A percentile compares a stretch with the other conserved stretches of the same genome.
Evolutionary conservation across 139 green algal genomes (phyloP).

Genomic region (Edaphochlamys debaryana): DNA sequence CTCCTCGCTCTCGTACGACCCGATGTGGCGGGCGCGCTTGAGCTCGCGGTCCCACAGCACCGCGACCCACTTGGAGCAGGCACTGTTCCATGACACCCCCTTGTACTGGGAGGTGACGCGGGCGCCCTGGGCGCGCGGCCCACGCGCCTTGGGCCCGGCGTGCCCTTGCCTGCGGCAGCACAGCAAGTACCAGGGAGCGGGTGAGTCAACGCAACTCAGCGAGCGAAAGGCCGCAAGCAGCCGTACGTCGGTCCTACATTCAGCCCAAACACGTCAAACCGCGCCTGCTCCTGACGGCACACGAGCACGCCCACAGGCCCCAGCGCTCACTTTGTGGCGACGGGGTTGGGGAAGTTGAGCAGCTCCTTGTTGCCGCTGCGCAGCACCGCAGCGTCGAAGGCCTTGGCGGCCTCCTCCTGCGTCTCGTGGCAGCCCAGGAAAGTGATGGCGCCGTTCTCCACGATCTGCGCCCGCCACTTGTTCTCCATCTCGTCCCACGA

Average conservation of each 20-base stretch:
- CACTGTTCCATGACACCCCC: constrained; percentile 66
- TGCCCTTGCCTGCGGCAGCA: not conserved
- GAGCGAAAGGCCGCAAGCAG: too few species aligned
- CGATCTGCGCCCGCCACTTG: constrained; percentile 49
- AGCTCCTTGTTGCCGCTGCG: constrained; percentile 36
- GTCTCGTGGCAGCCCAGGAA: constrained; percentile 12
- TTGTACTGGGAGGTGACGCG: constrained; percentile 61
- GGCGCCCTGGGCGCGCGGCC: constrained; percentile 12
- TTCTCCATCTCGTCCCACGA: constrained; percentile 42
- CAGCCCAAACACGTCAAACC: too few species aligned
- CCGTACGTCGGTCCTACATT: too few species aligned
- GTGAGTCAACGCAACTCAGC: too few species aligned
- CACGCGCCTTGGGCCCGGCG: constrained; percentile 25
- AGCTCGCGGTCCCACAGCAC: constrained; percentile 69
- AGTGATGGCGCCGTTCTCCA: not conserved
- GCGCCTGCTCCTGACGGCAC: too few species aligned
- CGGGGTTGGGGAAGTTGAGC: constrained; percentile 58
- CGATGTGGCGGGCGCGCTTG: constrained; percentile 70
- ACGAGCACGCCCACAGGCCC: too few species aligned
- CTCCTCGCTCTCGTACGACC: constrained; percentile 71
- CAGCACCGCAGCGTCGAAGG: constrained; percentile 36
- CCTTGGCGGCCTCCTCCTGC: constrained; percentile 24
- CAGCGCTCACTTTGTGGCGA: too few species aligned
- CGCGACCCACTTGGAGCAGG: constrained; percentile 65
- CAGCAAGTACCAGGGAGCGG: too few species aligned